Percentiles rank a stretch among this genome's conserved stretches.
Conservation (phyloP, 345 rosid species). For the Carallia brachiata region DNA sequence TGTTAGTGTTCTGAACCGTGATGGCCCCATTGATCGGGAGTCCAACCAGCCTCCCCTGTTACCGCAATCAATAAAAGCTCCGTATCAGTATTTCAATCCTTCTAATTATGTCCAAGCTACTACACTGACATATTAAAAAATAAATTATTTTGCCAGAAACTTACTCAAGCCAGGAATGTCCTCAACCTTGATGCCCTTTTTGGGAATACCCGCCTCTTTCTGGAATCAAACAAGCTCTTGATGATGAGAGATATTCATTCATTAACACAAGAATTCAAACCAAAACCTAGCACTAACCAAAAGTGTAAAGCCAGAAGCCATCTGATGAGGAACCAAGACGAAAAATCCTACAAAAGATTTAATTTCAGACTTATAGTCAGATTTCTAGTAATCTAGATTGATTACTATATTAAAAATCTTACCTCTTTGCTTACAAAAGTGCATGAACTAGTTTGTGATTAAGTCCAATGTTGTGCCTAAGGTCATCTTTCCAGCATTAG, state of each 20-base stretch:
- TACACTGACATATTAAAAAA: background rate
- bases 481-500: too few species aligned
- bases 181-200: constrained; percentile 67
- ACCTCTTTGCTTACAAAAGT: too few species aligned
- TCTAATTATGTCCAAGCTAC: background rate
- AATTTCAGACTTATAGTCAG: too few species aligned
- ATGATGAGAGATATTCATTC: constrained; percentile 19
- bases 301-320: background rate
- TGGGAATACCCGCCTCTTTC: constrained; percentile 88
- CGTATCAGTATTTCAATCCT: constrained; percentile 12
- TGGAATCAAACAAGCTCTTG: constrained; percentile 33
- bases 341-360: background rate
- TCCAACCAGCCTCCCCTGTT: constrained; percentile 96
- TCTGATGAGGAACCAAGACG: background rate
- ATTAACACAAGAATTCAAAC: constrained; percentile 4
- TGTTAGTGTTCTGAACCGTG: constrained; percentile 66
- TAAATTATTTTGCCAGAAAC: constrained; percentile 30
- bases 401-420: too few species aligned
- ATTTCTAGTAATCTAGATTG: too few species aligned
- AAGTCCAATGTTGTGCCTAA: too few species aligned
- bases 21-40: constrained; percentile 95
- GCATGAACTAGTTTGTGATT: too few species aligned
- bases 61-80: constrained; percentile 17
- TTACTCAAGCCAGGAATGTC: constrained; percentile 93
- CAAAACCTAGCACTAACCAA: background rate